Evolutionary conservation across 2,329 filamentous ascomycete species (phyloP).

Genomic region (Ceratocystis ficicola): DNA sequence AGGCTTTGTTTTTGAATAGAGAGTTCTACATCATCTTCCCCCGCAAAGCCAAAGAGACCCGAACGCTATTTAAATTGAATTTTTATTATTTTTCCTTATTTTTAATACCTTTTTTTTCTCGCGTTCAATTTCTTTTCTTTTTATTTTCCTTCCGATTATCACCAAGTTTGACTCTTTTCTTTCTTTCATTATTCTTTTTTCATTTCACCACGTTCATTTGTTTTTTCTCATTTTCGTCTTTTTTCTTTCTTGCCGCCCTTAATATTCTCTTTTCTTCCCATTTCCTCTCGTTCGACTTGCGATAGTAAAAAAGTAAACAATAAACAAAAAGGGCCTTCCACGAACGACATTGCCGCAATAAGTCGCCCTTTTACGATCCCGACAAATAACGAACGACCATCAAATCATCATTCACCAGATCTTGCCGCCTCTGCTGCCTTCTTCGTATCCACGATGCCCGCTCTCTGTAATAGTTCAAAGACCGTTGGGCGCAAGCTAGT

Average conservation of each 20-base stretch:
- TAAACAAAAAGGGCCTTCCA: not conserved
- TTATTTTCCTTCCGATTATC: not conserved
- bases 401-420: too few species aligned
- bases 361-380: not conserved
- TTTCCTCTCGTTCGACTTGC: not conserved
- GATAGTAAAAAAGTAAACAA: not conserved
- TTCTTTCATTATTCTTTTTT: not conserved
- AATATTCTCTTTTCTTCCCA: not conserved
- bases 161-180: slow-evolving; percentile 6
- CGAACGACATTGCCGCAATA: not conserved
- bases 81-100: not conserved
- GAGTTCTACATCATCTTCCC: not conserved
- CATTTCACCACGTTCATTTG: slow-evolving; percentile 14
- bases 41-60: not conserved
- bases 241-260: slow-evolving; percentile 2
- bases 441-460: slow-evolving; percentile 23
- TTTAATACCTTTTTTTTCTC: not conserved
- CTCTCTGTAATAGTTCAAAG: slow-evolving; percentile 58
- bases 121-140: slow-evolving; percentile 3
- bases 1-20: too few species aligned
- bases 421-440: not conserved
- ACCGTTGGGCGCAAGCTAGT: slow-evolving; percentile 94
- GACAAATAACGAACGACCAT: too few species aligned
- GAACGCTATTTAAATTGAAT: not conserved
- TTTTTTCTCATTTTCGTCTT: slow-evolving; percentile 14